A percentile compares a stretch with the other conserved stretches of the same genome.
Conservation (phyloP, 805 yeast genomes). For the Tetrapisispora iriomotensis region DNA sequence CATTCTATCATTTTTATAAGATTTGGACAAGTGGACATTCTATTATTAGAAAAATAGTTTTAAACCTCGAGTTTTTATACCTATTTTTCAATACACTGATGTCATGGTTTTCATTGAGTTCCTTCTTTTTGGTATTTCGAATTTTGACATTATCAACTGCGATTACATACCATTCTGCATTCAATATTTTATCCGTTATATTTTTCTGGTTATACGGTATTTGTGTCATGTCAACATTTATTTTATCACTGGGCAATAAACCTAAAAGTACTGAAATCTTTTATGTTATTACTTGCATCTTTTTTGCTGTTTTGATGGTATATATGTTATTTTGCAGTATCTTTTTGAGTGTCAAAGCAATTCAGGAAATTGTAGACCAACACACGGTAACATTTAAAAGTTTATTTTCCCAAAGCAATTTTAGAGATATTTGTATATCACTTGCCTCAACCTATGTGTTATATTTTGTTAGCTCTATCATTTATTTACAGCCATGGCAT, state of each 20-base stretch:
- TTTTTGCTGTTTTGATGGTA: constrained; percentile 82
- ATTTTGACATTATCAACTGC: constrained; percentile 75
- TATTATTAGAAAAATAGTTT: constrained; percentile 50
- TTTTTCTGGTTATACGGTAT: constrained; percentile 80
- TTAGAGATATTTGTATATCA: constrained; percentile 82
- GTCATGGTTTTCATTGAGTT: constrained; percentile 89
- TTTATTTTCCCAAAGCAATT: constrained; percentile 56
- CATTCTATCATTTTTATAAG: constrained; percentile 65
- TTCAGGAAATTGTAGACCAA: constrained; percentile 36
- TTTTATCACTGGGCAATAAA: constrained; percentile 85
- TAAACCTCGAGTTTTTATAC: constrained; percentile 72
- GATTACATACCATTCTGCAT: constrained; percentile 45
- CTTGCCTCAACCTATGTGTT: constrained; percentile 74
- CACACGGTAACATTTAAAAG: constrained; percentile 32
- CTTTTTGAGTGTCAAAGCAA: constrained; percentile 65
- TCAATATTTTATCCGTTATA: constrained; percentile 65
- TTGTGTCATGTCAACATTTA: constrained; percentile 75
- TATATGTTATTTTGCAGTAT: constrained; percentile 85
- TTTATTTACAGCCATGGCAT: constrained; percentile 87
- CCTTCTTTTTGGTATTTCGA: constrained; percentile 82
- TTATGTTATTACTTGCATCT: constrained; percentile 60
- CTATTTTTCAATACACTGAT: constrained; percentile 65
- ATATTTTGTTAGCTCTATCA: constrained; percentile 65
- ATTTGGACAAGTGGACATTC: constrained; percentile 77
- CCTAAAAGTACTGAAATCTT: constrained; percentile 83